Percentiles rank a stretch among this genome's conserved stretches.
phyloP scores from a whole-genome alignment of 2,329 filamentous ascomycete genomes.

The Myriosclerotinia duriaeana region DNA sequence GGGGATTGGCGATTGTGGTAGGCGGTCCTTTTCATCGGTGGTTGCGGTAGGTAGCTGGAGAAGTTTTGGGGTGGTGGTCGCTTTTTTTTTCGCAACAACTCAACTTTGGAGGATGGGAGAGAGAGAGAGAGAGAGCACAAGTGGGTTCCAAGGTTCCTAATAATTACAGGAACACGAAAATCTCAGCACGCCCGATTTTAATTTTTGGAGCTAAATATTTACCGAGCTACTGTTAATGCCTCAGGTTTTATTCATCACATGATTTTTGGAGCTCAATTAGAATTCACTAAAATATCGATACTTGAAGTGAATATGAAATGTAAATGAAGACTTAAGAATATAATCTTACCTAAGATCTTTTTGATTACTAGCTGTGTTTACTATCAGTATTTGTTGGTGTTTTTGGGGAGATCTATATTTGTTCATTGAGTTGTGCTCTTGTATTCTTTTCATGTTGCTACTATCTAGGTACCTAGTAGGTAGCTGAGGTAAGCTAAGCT shows the following conservation, averaged over 20 bases:
- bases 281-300: not conserved
- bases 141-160: not conserved
- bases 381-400: not conserved
- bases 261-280: not conserved
- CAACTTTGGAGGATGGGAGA: too few relatives aligned
- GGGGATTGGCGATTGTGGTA: slow-evolving; percentile 15
- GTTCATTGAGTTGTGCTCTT: not conserved
- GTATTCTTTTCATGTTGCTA: not conserved
- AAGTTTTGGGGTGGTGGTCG: not conserved
- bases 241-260: not conserved
- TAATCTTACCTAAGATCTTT: not conserved
- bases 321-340: not conserved
- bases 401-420: not conserved
- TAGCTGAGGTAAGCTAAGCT: too few relatives aligned
- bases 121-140: not conserved
- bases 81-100: not conserved
- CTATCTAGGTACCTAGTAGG: too few relatives aligned
- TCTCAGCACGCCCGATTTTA: slow-evolving; percentile 11
- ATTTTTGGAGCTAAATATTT: slow-evolving; percentile 12
- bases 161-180: slow-evolving; percentile 11
- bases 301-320: not conserved
- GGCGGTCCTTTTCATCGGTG: slow-evolving; percentile 3
- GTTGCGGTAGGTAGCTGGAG: not conserved
- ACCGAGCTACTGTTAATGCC: not conserved
- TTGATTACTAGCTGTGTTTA: not conserved